These are phyloP conservation scores for Argentina anserina DNA, from an alignment of 306 rosid species.

Conservation along the genomic window DNA sequence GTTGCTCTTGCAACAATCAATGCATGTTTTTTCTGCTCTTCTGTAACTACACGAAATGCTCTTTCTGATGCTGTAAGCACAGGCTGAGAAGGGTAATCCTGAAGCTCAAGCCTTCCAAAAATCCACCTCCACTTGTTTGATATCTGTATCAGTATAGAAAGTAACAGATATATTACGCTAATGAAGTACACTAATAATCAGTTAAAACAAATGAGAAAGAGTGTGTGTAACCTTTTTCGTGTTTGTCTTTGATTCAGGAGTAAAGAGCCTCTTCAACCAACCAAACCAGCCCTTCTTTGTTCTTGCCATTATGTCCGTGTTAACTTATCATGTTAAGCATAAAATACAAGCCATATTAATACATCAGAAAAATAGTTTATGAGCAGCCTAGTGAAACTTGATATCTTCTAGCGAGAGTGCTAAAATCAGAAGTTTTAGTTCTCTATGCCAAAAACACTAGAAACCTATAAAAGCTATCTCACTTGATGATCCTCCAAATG, in stretches of 20 bases:
- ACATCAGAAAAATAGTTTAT: not conserved
- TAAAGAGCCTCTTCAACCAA: conserved; percentile 59
- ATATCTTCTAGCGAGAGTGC: conserved; percentile 4
- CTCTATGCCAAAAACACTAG: conserved; percentile 13
- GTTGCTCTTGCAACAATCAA: conserved; percentile 75
- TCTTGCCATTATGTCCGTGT: conserved; percentile 51
- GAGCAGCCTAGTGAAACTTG: not conserved
- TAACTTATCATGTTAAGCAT: not conserved
- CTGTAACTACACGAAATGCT: conserved; percentile 56
- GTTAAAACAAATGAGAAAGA: not conserved
- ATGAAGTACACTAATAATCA: not conserved
- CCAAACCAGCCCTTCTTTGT: conserved; percentile 63
- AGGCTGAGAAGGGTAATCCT: conserved; percentile 43
- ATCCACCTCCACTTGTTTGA: conserved; percentile 56
- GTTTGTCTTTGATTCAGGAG: conserved; percentile 46
- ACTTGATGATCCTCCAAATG: conserved; percentile 18
- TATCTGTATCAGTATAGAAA: conserved; percentile 34
- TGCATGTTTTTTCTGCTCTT: conserved; percentile 74
- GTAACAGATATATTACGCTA: conserved; percentile 9
- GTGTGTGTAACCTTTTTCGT: conserved; percentile 27
- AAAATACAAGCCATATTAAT: not conserved
- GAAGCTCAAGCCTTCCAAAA: conserved; percentile 41
- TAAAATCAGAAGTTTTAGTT: no score
- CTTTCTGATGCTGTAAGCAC: conserved; percentile 43
- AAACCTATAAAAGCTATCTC: not conserved